Evolutionary conservation across 176 grass and related monocot species (phyloP), one percentile per base, ranked within the genome.

Genomic region (Carex kokanica): DNA sequence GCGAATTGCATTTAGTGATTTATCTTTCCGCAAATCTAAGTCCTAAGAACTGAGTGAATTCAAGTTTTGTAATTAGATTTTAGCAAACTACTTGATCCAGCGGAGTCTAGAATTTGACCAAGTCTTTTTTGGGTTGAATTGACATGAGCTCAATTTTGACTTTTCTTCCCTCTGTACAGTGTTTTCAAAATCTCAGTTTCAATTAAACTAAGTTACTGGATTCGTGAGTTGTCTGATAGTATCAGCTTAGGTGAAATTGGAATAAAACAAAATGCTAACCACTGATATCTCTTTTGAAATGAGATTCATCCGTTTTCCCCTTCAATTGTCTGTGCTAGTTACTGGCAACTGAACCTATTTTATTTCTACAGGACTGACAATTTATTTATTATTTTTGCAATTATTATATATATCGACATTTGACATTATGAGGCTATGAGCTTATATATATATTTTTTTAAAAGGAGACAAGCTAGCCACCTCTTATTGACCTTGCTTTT

Each of bases 141-240:
- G 52, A 80, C 79, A n/a, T 52, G 40, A 68, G 68, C 43, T 82
- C n/a, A 56, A 78, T 78, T 78, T 73, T 49, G 41, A 78, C 18
- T 78, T 78, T 52, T 78, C 25, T 78, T 31, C 12, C 45, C 6
- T 16, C 5, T 8, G 49, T 54, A 54, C 25, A 9, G 73, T 78
- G 11, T 8, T 32, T 43, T 78, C 56, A 32, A 32, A 2, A 55
- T 78, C 24, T 69, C 73, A 78, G 73, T 78, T 78, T 14, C 24
- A 31, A 77, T 15, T 77, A 8, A 3, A 77, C 72, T 17, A 31
- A 34, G 51, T 24, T 56, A 31, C 2, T 78, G 49, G 36, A 51
- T 74, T 16, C 71, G 25, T 53, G 43, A 74, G 43, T 74, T 74
- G 71, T 53, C 47, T 74, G 43, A 52, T 27, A 53, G 0, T 74